phyloP scores from a whole-genome alignment of 768 basidiomycete genomes.

The Amanita muscaria region DNA sequence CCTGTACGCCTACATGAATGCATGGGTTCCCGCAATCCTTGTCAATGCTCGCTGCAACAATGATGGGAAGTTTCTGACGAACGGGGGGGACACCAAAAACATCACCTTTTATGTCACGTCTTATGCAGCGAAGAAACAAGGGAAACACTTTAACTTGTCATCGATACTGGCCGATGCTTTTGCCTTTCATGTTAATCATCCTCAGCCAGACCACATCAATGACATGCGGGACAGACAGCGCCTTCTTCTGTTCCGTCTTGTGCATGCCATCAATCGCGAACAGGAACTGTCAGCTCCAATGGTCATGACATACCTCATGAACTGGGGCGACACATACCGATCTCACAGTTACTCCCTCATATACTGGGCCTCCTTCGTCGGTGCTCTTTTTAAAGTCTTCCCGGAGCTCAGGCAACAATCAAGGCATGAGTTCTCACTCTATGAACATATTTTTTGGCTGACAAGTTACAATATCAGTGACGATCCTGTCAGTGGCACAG shows the following conservation, averaged over 20 bases:
- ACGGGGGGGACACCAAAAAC: slow-evolving; percentile 24
- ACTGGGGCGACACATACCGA: slow-evolving; percentile 28
- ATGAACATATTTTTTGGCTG: too few species aligned
- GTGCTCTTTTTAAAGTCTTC: too few species aligned
- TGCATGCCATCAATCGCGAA: slow-evolving; percentile 24
- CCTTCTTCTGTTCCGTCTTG: slow-evolving; percentile 22
- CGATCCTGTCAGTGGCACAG: too few species aligned
- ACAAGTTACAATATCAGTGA: too few species aligned
- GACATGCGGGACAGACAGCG: slow-evolving; percentile 18
- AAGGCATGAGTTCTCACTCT: slow-evolving; percentile 7
- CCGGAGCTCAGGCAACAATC: not conserved
- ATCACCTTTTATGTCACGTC: slow-evolving; percentile 24
- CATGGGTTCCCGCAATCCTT: slow-evolving; percentile 19
- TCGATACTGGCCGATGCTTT: slow-evolving; percentile 24
- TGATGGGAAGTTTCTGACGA: slow-evolving; percentile 31
- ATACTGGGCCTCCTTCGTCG: slow-evolving; percentile 24
- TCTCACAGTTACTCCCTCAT: slow-evolving; percentile 30
- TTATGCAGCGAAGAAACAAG: slow-evolving; percentile 30
- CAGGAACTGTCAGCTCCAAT: slow-evolving; percentile 31
- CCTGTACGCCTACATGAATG: slow-evolving; percentile 19
- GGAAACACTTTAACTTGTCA: slow-evolving; percentile 22
- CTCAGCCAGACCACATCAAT: slow-evolving; percentile 10
- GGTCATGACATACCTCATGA: slow-evolving; percentile 35
- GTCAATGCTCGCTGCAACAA: slow-evolving; percentile 27
- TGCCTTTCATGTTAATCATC: slow-evolving; percentile 20